Evolutionary conservation across 495 filamentous ascomycete species (phyloP), one percentile per base, ranked within the genome.

Genomic region (Aspergillus taichungensis): DNA sequence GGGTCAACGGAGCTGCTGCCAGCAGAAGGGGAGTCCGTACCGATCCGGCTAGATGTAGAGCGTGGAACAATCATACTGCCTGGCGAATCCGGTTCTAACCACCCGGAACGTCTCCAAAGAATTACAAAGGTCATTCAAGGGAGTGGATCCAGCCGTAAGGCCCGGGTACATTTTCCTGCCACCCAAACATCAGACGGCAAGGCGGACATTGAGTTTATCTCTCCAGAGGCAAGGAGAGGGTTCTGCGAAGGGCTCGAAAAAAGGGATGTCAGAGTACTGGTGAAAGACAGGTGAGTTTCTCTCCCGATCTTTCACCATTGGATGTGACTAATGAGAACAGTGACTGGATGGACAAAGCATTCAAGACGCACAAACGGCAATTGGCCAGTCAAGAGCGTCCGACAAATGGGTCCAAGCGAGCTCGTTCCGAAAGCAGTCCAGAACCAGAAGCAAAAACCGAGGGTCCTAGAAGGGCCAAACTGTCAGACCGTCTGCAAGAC

Each of bases 121-220:
- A 40, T 67, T 39, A 38, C 28, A 5, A 43, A 46, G 28, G 40
- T 57, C 34, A 0, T 43, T 3, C 9, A 53, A n/a, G 68, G 66
- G 30, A 30, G 51, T 4, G 14, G 38, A 1, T 10, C 49, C 0
- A 68, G 69, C 34, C 44, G 43, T 0, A 73, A 71, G 50, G 33
- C 69, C 28, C 60, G 62, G 4, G 53, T 75, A 8, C 37, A 52
- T 13, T 52, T 67, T 13, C 60, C 58, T 2, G 63, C 58, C 30
- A 45, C 40, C 12, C 50, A 52, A 7, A 44, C 29, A 8, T 28
- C 47, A 5, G 52, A 51, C 40, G 50, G 53, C 6, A 40, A 38
- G 10, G 29, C 74, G 6, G 68, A 75, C 34, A 52, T 75, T 14
- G 63, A 75, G 37, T 53, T 74, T 34, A 43, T 31, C 6, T 46